Conservation (phyloP, 345 rosid species). For the Sisymbrium irio region DNA sequence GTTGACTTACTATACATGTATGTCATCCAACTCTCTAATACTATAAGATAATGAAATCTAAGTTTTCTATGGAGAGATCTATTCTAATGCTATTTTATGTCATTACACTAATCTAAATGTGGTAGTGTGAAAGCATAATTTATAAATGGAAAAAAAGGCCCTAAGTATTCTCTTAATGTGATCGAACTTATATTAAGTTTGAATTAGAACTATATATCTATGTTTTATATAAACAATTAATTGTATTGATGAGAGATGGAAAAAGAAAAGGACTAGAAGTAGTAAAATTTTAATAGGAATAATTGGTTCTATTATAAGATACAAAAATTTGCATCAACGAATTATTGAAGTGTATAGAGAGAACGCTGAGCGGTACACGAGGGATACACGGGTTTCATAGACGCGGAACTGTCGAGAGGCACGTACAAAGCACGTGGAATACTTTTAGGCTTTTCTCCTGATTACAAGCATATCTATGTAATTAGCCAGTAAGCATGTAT, state of each 20-base stretch:
- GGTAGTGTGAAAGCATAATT: not conserved
- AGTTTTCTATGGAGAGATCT: not conserved
- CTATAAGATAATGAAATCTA: not conserved
- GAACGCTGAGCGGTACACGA: not conserved
- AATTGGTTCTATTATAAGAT: not conserved
- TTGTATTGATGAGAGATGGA: too few species aligned
- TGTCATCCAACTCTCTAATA: not conserved
- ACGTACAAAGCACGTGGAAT: slow-evolving; percentile 25
- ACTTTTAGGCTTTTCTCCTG: not conserved
- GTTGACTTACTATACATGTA: slow-evolving; percentile 14
- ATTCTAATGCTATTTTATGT: not conserved
- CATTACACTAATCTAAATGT: not conserved
- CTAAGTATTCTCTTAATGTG: too few species aligned
- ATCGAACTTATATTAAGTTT: too few species aligned
- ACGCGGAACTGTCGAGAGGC: not conserved
- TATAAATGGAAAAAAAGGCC: not conserved
- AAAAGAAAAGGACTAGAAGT: not conserved
- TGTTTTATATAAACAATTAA: too few species aligned
- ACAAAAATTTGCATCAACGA: not conserved
- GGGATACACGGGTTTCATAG: slow-evolving; percentile 6
- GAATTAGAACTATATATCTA: too few species aligned
- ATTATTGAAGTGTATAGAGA: too few species aligned
- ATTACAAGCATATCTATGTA: not conserved
- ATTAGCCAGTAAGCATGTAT: not conserved
- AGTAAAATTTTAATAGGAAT: not conserved